Conservation (phyloP, 805 yeast species). For the Saccharomycopsis guyanensis region DNA sequence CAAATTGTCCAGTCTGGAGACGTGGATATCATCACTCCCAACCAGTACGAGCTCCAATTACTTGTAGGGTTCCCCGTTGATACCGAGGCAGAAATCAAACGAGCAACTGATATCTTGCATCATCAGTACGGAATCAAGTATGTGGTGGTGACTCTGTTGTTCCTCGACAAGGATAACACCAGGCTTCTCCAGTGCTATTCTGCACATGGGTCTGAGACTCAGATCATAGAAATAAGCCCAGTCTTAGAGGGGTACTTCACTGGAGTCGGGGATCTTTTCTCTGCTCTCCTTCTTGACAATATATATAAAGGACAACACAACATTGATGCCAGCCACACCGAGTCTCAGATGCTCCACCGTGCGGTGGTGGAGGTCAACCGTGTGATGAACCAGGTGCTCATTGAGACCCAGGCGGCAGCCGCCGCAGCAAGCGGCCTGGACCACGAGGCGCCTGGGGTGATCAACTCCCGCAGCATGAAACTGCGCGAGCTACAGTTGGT, state of each 20-base stretch:
- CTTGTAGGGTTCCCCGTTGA: slow-evolving; percentile 46
- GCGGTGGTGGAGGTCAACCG: background rate
- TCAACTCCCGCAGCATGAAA: background rate
- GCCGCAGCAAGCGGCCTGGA: background rate
- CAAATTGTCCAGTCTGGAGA: slow-evolving; percentile 34
- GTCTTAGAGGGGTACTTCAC: slow-evolving; percentile 76
- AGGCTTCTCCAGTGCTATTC: slow-evolving; percentile 23
- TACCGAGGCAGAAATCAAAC: slow-evolving; percentile 31
- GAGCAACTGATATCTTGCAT: slow-evolving; percentile 46
- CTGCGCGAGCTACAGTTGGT: background rate
- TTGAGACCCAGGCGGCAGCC: background rate
- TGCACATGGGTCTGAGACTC: slow-evolving; percentile 3
- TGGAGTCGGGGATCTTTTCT: slow-evolving; percentile 90
- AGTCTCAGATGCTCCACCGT: too few species aligned
- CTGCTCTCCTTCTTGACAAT: slow-evolving; percentile 69
- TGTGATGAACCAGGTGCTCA: background rate
- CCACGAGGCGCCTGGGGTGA: background rate
- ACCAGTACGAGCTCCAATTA: slow-evolving; percentile 81
- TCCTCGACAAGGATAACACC: slow-evolving; percentile 22
- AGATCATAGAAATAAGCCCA: slow-evolving; percentile 29
- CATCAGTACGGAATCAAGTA: slow-evolving; percentile 40
- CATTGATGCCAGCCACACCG: background rate
- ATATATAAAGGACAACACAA: slow-evolving; percentile 29
- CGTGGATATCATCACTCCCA: slow-evolving; percentile 80
- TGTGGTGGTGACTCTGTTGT: slow-evolving; percentile 62